Base-by-base conservation (phyloP, 2,329 filamentous ascomycete genomes). In the Alternaria triticimaculans region DNA sequence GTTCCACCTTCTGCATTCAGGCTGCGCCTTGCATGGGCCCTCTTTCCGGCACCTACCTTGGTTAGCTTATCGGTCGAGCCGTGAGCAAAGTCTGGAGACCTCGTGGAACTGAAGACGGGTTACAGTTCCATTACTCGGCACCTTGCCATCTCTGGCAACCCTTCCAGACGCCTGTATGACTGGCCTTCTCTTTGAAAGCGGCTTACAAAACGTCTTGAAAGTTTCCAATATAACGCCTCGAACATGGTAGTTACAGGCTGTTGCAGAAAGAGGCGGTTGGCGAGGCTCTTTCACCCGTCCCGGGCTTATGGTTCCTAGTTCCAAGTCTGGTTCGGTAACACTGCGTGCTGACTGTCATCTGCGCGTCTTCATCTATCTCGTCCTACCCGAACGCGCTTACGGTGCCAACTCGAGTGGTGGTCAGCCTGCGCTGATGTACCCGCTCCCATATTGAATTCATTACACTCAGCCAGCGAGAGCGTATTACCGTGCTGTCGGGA, bases 321-420 rank as follows among this genome's bases (percentile, higher is more conserved):
- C 67, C 67, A 56, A 51, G 56, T 65, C 62, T 70, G 65, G 59
- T 55, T 68, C 58, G 63, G 74, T 76, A 66, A 64, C 71, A 77
- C 71, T 62, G 66, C 72, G 43, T 70, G 71, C 72, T 75, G 59
- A 77, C 67, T 66, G 71, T 78, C 74, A 77, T 73, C 71, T 74
- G 63, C 63, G 60, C 51, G 55, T 64, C 56, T 63, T 68, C 60
- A 66, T 69, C 43, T 68, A 61, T 64, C 64, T 53, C 62, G 66
- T 68, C 45, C 54, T 66, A 62, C 63, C 45, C 54, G 56, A 30
- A 41, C 44, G 46, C 57, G 58, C 69, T 60, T 68, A 70, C 67
- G 63, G 62, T 65, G 67, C 26, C 30, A 15, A 33, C 46, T 57
- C 25, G 28, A 59, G 51, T 60, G 69, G 70, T 76, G 72, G 74